These are phyloP conservation scores for Strigomonas oncopelti DNA, from an alignment of 208 protist species.

Conservation along the genomic window DNA sequence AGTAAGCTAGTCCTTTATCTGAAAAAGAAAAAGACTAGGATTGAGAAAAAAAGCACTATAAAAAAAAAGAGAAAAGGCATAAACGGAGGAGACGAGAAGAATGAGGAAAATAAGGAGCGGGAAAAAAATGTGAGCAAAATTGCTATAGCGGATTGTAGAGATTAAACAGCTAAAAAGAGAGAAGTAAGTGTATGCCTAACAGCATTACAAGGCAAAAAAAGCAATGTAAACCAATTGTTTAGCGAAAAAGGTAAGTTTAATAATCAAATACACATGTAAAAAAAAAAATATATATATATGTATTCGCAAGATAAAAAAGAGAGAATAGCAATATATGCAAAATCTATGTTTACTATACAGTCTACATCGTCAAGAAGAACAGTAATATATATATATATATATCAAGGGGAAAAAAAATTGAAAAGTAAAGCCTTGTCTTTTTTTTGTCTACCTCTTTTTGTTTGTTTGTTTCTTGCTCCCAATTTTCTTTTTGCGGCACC, in stretches of 20 bases:
- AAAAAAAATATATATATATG: not conserved
- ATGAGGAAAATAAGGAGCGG: not conserved
- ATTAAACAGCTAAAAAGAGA: not conserved
- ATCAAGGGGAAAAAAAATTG: not conserved
- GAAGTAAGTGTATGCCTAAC: not conserved
- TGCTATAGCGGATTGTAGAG: not conserved
- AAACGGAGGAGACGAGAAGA: conserved; percentile 6
- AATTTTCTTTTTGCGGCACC: no score
- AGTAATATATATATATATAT: not conserved
- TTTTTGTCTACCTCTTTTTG: no score
- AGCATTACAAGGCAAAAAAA: no score
- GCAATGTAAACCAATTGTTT: conserved; percentile 1
- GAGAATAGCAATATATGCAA: not conserved
- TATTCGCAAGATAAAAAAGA: not conserved
- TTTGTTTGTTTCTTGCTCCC: no score
- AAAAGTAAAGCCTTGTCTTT: no score
- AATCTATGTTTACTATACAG: not conserved
- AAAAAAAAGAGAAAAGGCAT: not conserved
- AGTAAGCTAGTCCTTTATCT: not conserved
- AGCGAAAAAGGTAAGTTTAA: not conserved
- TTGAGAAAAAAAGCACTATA: not conserved
- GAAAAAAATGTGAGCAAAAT: conserved; percentile 4
- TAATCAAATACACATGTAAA: not conserved
- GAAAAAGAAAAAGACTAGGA: not conserved
- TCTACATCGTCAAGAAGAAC: not conserved